Base-by-base conservation (phyloP, 1,139 yeast genomes). In the Williopsis jadinii region DNA sequence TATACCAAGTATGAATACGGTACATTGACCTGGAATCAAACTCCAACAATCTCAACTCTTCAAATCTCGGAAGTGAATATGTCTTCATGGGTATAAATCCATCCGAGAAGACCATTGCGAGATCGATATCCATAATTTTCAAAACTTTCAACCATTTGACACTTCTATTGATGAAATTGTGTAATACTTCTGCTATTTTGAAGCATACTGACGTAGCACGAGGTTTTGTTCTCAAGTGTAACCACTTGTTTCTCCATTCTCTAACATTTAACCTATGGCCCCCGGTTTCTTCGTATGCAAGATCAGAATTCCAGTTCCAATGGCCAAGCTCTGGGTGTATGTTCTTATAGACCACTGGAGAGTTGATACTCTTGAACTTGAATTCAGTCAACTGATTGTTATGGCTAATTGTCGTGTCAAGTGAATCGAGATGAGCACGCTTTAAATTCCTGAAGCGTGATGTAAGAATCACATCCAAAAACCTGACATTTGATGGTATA, bases 401-500 rank as follows among this genome's bases (percentile, higher is more conserved):
- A 19, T 6, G 24, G 24, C 6, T 19, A 19, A 19, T 19, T 19
- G 24, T 19, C 6, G 36, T 13, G 3, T 28, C 30, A 5, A 34
- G 11, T 9, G 8, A n/a, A 9, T 27, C 12, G 3, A 27, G 11
- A 3, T n/a, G 9, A 12, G 34, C 9, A 11, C 26, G 8, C n/a
- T 14, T 34, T 28, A 11, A 3, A 27, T 26, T 9, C n/a, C 10
- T 26, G 11, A 10, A 9, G 8, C 8, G 8, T 34, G 37, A 11
- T 15, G 37, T 35, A 15, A 35, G 32, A 2, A 30, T 36, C 3
- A 47, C 9, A 3, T 35, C 34, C 35, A 49, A 40, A 8, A 34
- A 39, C 9, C 33, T 40, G 36, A 49, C 34, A 3, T 28, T 32
- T 13, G 9, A 4, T 1, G 52, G 51, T 11, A 47, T 28, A 9